Conservation (phyloP, 2,329 filamentous ascomycete species). For the Trichoderma sp. region DNA sequence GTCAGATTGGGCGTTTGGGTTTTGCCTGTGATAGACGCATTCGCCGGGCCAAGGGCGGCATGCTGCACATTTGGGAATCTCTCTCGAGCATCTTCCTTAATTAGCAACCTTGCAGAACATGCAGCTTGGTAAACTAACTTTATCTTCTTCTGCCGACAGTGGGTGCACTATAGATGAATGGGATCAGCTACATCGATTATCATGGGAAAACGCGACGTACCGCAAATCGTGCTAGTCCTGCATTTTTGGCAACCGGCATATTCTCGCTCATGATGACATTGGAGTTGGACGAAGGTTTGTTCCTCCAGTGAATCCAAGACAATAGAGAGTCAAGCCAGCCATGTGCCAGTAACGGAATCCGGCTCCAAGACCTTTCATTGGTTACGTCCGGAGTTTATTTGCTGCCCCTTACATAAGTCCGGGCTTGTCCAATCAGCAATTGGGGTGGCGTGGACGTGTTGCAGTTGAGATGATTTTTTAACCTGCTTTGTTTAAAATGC, state of each 20-base stretch:
- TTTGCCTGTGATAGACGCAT: constrained; percentile 2
- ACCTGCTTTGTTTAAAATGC: neutral
- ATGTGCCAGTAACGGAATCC: neutral
- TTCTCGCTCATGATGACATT: neutral
- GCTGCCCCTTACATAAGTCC: neutral
- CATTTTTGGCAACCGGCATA: neutral
- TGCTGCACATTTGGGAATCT: constrained; percentile 7
- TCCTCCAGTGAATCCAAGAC: neutral
- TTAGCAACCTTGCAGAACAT: neutral
- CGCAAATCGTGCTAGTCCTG: constrained; percentile 6
- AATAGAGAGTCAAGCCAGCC: neutral
- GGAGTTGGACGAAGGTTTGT: neutral
- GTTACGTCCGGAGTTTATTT: neutral
- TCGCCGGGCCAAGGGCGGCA: constrained; percentile 14
- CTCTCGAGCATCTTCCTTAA: neutral
- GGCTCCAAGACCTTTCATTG: neutral
- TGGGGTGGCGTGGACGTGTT: neutral
- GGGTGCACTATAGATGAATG: neutral
- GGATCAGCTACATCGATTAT: neutral
- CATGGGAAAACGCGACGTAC: neutral
- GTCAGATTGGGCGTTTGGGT: neutral
- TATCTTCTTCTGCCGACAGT: constrained; percentile 14
- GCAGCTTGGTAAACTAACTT: neutral
- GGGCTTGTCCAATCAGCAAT: neutral
- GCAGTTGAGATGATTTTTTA: neutral